These are phyloP conservation scores for Limonomyces culmigenus DNA, from an alignment of 1,284 basidiomycete species.

Conservation along the genomic window DNA sequence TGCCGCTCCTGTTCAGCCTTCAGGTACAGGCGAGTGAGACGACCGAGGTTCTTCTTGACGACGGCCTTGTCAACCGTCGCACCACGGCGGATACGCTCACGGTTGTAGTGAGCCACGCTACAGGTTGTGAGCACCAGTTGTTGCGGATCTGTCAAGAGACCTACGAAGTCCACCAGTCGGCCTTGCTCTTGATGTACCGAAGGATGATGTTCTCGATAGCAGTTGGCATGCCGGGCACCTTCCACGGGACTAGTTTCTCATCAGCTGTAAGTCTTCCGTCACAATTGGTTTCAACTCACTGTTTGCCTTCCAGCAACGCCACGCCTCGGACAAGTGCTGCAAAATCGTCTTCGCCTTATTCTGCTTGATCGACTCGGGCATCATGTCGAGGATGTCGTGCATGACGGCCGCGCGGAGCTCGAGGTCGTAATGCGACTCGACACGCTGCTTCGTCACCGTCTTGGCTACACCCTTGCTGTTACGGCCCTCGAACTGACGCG, in stretches of 20 bases:
- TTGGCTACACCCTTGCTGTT: slow-evolving; percentile 93
- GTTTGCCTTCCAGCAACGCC: slow-evolving; percentile 99
- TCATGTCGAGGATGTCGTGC: slow-evolving; percentile 98
- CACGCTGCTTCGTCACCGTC: slow-evolving; percentile 97
- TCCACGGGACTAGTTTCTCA: slow-evolving; percentile 60
- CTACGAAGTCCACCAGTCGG: slow-evolving; percentile 95
- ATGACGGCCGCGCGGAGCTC: slow-evolving; percentile 97
- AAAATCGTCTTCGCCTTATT: slow-evolving; percentile 99
- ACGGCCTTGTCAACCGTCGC: slow-evolving; percentile 99
- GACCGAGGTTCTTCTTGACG: slow-evolving; percentile 88
- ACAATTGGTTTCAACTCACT: slow-evolving; percentile 29
- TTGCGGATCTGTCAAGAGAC: slow-evolving; percentile 26
- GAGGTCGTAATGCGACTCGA: slow-evolving; percentile 96
- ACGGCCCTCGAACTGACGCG: slow-evolving; percentile 94
- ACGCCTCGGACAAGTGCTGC: slow-evolving; percentile 94
- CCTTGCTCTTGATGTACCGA: slow-evolving; percentile 98
- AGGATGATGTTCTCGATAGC: slow-evolving; percentile 99
- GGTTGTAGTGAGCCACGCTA: slow-evolving; percentile 77
- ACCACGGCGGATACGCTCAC: slow-evolving; percentile 87
- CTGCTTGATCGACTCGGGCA: slow-evolving; percentile 98
- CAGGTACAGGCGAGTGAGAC: slow-evolving; percentile 83
- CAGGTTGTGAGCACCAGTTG: slow-evolving; percentile 1
- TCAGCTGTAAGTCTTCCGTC: neutral
- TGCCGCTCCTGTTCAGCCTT: slow-evolving; percentile 97
- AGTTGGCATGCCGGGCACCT: slow-evolving; percentile 93